Evolutionary conservation across 768 basidiomycete species (phyloP).

Genomic region (Trametes cingulata): DNA sequence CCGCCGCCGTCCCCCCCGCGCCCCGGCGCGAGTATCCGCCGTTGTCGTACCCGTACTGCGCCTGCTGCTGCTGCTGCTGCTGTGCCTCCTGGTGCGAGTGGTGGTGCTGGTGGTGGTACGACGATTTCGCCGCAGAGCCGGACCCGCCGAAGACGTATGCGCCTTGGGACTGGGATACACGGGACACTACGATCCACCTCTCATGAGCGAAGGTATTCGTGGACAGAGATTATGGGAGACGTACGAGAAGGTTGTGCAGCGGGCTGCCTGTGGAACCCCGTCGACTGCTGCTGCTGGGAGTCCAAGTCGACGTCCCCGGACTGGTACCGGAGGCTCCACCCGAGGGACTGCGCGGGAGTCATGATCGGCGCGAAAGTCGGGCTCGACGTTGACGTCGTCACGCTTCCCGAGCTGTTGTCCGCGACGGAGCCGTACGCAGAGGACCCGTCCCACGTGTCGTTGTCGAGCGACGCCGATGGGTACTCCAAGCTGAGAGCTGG

Average conservation of each 20-base stretch:
- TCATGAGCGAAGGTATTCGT: not conserved
- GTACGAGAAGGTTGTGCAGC: conserved; percentile 4
- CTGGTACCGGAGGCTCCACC: conserved; percentile 17
- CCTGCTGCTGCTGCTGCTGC: not conserved
- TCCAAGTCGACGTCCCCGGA: not conserved
- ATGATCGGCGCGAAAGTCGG: conserved; percentile 23
- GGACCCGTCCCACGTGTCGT: conserved; percentile 14
- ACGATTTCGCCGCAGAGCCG: not conserved
- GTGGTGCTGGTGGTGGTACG: conserved; percentile 9
- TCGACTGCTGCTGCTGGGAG: not conserved
- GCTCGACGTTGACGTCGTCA: not conserved
- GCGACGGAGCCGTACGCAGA: conserved; percentile 9
- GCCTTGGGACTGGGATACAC: conserved; percentile 15
- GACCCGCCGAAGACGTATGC: conserved; percentile 7
- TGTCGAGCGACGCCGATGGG: not conserved
- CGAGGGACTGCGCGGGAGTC: conserved; percentile 27
- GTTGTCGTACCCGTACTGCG: conserved; percentile 9
- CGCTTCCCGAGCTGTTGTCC: not conserved
- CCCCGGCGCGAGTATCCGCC: conserved; percentile 1
- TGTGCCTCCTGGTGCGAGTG: not conserved
- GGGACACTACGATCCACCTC: conserved; percentile 13
- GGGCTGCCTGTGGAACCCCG: conserved; percentile 11
- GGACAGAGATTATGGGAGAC: not conserved
- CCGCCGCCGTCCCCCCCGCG: not conserved
- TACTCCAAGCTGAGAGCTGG: conserved; percentile 11